These are phyloP conservation scores for Alternaria sp. DNA, from an alignment of 2,329 filamentous ascomycete species.

Conservation along the genomic window DNA sequence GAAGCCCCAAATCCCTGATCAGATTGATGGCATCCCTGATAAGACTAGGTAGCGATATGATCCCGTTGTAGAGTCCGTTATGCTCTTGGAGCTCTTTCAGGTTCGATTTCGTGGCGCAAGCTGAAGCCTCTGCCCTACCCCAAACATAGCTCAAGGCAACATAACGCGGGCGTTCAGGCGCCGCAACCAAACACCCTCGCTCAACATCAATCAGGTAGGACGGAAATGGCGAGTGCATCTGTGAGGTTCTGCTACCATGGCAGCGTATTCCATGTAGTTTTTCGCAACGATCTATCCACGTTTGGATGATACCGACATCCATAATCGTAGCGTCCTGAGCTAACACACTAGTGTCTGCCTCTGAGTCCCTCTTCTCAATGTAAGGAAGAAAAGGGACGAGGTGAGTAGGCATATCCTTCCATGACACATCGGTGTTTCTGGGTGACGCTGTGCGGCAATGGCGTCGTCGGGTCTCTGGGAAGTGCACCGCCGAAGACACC, in stretches of 20 bases:
- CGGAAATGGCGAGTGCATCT: neutral
- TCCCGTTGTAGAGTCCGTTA: neutral
- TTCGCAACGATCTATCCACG: neutral
- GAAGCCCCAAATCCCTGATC: constrained; percentile 3
- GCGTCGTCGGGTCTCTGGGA: neutral
- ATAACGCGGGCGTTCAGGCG: constrained; percentile 14
- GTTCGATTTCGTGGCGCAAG: neutral
- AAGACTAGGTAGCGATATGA: constrained; percentile 13
- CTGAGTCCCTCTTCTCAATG: neutral
- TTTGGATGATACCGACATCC: neutral
- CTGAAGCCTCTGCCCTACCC: neutral
- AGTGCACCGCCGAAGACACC: neutral
- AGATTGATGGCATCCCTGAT: constrained; percentile 21
- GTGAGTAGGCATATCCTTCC: neutral
- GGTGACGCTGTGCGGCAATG: neutral
- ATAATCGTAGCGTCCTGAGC: neutral
- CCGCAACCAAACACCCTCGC: constrained; percentile 8
- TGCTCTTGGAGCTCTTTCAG: neutral
- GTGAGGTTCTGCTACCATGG: neutral
- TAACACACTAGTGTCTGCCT: neutral
- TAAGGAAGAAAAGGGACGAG: neutral
- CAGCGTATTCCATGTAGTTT: neutral
- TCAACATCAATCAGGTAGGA: constrained; percentile 17
- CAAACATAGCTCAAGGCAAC: constrained; percentile 21
- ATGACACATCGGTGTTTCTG: neutral